Evolutionary conservation across 495 filamentous ascomycete genomes (phyloP), one percentile per base, ranked within the genome.

Genomic region (Daldinia caldariorum): DNA sequence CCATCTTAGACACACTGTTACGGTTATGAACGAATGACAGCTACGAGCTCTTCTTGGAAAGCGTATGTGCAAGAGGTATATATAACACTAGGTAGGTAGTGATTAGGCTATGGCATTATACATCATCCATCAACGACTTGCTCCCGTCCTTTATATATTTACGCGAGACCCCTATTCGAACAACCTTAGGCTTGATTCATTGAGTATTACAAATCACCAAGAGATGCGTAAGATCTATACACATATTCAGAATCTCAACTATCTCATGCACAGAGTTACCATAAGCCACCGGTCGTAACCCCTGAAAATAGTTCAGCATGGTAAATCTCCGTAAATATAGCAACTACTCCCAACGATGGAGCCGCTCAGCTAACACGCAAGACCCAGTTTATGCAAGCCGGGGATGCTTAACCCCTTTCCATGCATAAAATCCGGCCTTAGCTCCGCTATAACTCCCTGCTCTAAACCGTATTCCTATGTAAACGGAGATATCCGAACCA

Each of bases 1-100:
- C 72, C 78, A 79, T 79, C 14, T 59, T 74, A 3, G 4, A 38
- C 5, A 13, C 35, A n/a, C 32, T 37, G 13, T 34, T n/a, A n/a
- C n/a, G n/a, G n/a, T n/a, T n/a, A n/a, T n/a, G n/a, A n/a, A n/a
- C n/a, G n/a, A n/a, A n/a, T n/a, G n/a, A n/a, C n/a, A 7, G n/a
- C 16, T 18, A 45, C 41, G 16, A 9, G 0, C 4, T 6, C 6
- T 45, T 45, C 7, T 45, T 45, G n/a, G n/a, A n/a, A n/a, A n/a
- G n/a, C n/a, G n/a, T n/a, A n/a, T n/a, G n/a, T n/a, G 5, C n/a
- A 47, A 47, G 16, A 47, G 7, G 16, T 47, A 47, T 47, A 10
- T 47, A 20, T 9, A 2, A 47, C 26, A 26, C 26, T 20, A 20
- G 43, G 43, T 9, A 8, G 20, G 9, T 4, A 47, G 16, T 47